Conservation (phyloP, 345 rosid species). For the Eucalyptus fibrosa region DNA sequence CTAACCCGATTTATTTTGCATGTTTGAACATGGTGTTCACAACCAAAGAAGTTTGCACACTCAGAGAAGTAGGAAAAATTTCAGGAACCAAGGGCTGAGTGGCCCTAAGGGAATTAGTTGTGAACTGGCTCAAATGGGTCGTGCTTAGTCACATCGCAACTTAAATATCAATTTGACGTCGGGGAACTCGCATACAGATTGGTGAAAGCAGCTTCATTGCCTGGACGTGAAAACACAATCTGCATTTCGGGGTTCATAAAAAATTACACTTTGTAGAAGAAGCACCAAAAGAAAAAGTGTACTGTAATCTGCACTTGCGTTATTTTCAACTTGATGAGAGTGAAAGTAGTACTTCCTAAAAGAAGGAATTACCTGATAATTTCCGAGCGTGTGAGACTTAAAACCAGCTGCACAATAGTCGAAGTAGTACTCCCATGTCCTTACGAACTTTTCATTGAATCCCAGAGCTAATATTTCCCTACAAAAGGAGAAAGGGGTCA, state of each 20-base stretch:
- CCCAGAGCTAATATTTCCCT: slow-evolving; percentile 62
- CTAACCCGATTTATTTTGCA: not conserved
- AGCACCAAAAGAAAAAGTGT: not conserved
- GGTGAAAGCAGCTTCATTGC: slow-evolving; percentile 36
- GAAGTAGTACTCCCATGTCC: slow-evolving; percentile 96
- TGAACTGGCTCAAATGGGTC: not conserved
- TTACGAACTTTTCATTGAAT: slow-evolving; percentile 62
- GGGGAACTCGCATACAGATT: slow-evolving; percentile 36
- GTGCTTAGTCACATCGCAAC: not conserved
- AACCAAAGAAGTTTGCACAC: not conserved
- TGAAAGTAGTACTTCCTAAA: not conserved
- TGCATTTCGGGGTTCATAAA: not conserved
- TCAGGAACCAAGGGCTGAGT: not conserved
- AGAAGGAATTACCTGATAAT: slow-evolving; percentile 40
- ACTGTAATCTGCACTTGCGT: not conserved
- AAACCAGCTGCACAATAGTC: slow-evolving; percentile 86
- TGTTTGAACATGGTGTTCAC: not conserved
- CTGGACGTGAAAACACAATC: slow-evolving; percentile 77
- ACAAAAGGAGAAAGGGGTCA: not conserved
- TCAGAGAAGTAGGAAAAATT: not conserved
- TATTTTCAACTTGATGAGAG: not conserved
- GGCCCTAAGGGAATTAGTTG: not conserved
- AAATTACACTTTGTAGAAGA: not conserved
- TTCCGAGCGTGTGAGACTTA: slow-evolving; percentile 57
- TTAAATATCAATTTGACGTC: slow-evolving; percentile 4